Conservation (phyloP, 208 protist genomes). For the Crithidia brevicula region DNA sequence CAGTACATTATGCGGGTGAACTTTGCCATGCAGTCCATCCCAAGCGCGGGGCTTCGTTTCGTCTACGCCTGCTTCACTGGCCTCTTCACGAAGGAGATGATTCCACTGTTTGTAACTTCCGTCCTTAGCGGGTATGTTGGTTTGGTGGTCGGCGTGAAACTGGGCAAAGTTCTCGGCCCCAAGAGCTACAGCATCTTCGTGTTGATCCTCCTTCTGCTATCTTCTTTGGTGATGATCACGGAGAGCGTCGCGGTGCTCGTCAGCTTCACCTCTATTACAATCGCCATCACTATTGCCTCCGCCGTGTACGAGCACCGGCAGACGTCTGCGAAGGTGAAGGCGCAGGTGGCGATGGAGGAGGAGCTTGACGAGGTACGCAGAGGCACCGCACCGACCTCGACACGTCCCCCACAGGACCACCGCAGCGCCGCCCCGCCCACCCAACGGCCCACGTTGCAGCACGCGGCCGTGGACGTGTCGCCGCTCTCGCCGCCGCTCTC, state of each 20-base stretch:
- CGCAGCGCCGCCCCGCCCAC: too few relatives aligned
- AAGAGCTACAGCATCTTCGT: slow-evolving; percentile 45
- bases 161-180: slow-evolving; percentile 50
- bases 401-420: not conserved
- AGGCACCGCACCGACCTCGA: not conserved
- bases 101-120: slow-evolving; percentile 33
- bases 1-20: slow-evolving; percentile 49
- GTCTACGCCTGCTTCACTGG: slow-evolving; percentile 29
- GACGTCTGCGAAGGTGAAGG: slow-evolving; percentile 22
- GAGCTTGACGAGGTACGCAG: slow-evolving; percentile 21
- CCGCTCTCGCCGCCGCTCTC: not conserved
- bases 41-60: slow-evolving; percentile 37
- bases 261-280: slow-evolving; percentile 1
- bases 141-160: slow-evolving; percentile 32
- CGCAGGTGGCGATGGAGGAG: slow-evolving; percentile 29
- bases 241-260: slow-evolving; percentile 32
- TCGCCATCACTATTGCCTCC: slow-evolving; percentile 15
- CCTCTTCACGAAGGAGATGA: slow-evolving; percentile 34
- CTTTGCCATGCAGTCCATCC: slow-evolving; percentile 45
- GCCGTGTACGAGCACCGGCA: slow-evolving; percentile 37
- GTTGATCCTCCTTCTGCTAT: slow-evolving; percentile 40
- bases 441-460: too few relatives aligned
- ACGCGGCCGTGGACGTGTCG: not conserved
- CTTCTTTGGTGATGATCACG: slow-evolving; percentile 44
- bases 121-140: slow-evolving; percentile 40